Conservation (phyloP, 192 early-diverging fungal species). For the Helicostylum pulchrum region DNA sequence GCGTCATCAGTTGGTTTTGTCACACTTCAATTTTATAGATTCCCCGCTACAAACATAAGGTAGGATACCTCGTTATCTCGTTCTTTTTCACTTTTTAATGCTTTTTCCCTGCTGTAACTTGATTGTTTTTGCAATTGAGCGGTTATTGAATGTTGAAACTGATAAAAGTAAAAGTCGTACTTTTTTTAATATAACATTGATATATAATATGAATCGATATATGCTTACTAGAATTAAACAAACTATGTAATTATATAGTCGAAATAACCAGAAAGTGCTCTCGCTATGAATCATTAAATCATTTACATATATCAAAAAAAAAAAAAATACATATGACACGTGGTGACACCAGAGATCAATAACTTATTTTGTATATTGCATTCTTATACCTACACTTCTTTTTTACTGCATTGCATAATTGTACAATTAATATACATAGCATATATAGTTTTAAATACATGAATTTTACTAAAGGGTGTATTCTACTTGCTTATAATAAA, state of each 20-base stretch:
- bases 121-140: background rate
- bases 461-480: too few relatives aligned
- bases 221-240: background rate
- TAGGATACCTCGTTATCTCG: background rate
- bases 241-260: too few relatives aligned
- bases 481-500: too few relatives aligned
- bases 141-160: background rate
- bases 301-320: background rate
- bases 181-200: background rate
- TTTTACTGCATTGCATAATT: background rate
- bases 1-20: background rate
- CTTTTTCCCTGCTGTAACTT: too few relatives aligned
- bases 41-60: slow-evolving; percentile 1
- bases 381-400: background rate
- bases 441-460: background rate
- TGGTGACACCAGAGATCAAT: slow-evolving; percentile 12
- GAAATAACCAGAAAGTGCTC: too few relatives aligned
- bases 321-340: slow-evolving; percentile 8
- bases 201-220: background rate
- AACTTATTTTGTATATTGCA: background rate
- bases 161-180: background rate
- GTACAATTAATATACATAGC: too few relatives aligned
- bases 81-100: too few relatives aligned
- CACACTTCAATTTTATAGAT: background rate
- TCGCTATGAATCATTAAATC: background rate